phyloP scores from a whole-genome alignment of 2,329 filamentous ascomycete species.

The Aspergillus ustus region DNA sequence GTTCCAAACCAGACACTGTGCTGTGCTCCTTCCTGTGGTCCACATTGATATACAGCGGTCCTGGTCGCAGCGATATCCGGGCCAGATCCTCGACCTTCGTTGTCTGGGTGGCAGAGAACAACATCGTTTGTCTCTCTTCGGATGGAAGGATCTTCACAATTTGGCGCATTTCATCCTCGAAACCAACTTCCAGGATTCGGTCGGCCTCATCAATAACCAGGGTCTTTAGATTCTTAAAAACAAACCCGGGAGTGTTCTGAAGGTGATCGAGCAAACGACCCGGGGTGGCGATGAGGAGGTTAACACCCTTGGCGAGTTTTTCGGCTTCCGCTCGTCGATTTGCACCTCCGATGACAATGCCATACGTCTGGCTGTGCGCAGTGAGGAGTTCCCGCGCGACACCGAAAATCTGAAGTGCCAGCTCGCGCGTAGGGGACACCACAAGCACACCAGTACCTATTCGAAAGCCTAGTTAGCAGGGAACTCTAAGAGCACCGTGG shows the following conservation, averaged over 20 bases:
- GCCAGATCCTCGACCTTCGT: constrained; percentile 98
- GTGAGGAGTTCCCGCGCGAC: constrained; percentile 92
- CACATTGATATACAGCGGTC: constrained; percentile 96
- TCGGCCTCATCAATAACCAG: constrained; percentile 94
- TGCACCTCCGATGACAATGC: constrained; percentile 94
- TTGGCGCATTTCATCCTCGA: constrained; percentile 97
- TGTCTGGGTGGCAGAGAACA: constrained; percentile 98
- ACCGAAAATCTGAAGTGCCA: constrained; percentile 94
- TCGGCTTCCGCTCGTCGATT: constrained; percentile 89
- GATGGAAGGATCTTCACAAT: constrained; percentile 93
- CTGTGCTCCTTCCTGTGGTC: constrained; percentile 87
- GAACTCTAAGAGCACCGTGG: background rate
- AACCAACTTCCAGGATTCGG: constrained; percentile 93
- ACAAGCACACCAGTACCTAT: constrained; percentile 83
- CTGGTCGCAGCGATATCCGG: constrained; percentile 86
- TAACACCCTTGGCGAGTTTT: constrained; percentile 92
- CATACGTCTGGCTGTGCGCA: constrained; percentile 91
- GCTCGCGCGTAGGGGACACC: constrained; percentile 88
- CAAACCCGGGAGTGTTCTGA: constrained; percentile 85
- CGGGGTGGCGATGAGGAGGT: constrained; percentile 90
- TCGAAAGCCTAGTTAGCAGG: constrained; percentile 11
- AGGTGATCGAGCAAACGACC: constrained; percentile 92
- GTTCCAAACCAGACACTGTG: constrained; percentile 91
- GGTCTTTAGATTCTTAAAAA: constrained; percentile 90
- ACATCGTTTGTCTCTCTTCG: constrained; percentile 87